Evolutionary conservation across 129 eudicot genomes (phyloP), one percentile per base, ranked within the genome.

Genomic region (Kitagawia praeruptora): DNA sequence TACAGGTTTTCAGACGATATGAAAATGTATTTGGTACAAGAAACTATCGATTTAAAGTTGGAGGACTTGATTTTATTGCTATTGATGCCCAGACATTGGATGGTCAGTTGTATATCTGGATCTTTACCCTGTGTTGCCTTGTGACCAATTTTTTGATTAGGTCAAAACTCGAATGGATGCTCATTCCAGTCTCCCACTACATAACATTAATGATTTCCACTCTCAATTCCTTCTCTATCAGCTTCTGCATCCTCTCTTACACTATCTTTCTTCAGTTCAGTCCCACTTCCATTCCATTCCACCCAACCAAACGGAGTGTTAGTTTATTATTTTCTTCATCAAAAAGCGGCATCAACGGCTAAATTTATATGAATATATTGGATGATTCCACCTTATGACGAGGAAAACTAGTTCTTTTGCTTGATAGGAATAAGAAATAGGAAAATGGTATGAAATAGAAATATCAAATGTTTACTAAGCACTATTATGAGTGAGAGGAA

Each of bases 51-150:
- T 87, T 90, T 64, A 87, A 87, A 64, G 82, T 89, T 69, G 99
- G 99, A 81, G 85, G 83, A 75, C 92, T 92, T 76, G 97, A 96
- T 78, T 96, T 96, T 86, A 74, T 96, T 81, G 95, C 88, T 15
- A 84, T 96, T 76, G 99, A 96, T 87, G 91, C 97, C 75, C 98
- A 96, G 84, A 85, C 98, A n/a, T 38, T 92, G 70, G 99, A 92
- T 85, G 99, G 98, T 92, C 88, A 87, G 46, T 28, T 75, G 14
- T 73, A 25, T 6, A 25, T 71, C 51, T 78, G 19, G 38, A 58
- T 48, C 19, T 42, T 77, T 69, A 25, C 72, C 27, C 5, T 79
- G 2, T 61, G 84, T 25, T 45, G n/a, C 49, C 39, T 4, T 21
- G 9, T 64, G 21, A 34, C 21, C 42, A 21, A 61, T 25, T 8